phyloP scores from a whole-genome alignment of 2,329 filamentous ascomycete genomes.

The Aspergillus sp. region DNA sequence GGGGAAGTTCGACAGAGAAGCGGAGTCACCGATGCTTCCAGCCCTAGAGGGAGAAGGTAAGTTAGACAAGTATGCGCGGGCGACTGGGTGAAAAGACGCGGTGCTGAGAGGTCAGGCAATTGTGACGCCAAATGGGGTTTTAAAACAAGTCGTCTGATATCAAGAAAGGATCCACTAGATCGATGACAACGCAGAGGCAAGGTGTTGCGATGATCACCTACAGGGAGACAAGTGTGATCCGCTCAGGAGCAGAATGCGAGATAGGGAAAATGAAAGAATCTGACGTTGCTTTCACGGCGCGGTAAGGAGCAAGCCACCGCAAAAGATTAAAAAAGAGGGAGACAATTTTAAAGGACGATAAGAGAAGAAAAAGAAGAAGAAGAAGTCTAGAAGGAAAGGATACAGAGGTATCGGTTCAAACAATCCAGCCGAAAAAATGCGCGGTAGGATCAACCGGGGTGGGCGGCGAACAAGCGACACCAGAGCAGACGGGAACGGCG shows the following conservation, averaged over 20 bases:
- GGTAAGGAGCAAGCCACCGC: constrained; percentile 1
- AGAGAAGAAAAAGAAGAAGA: constrained; percentile 2
- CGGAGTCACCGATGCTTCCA: not conserved
- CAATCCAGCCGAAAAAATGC: constrained; percentile 18
- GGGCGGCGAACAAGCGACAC: constrained; percentile 21
- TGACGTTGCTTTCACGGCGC: constrained; percentile 11
- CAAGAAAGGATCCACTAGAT: constrained; percentile 4
- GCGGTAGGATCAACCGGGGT: constrained; percentile 19
- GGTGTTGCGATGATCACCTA: constrained; percentile 7
- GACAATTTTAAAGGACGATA: not conserved
- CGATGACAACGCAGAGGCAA: constrained; percentile 8
- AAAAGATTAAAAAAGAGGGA: not conserved
- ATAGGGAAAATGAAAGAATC: constrained; percentile 13
- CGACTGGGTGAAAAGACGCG: not conserved
- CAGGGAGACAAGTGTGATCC: constrained; percentile 12
- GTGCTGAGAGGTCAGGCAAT: not conserved
- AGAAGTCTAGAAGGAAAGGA: constrained; percentile 9
- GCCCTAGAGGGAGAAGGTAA: not conserved
- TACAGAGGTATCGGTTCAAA: constrained; percentile 9
- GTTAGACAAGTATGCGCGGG: constrained; percentile 10
- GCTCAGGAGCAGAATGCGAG: constrained; percentile 13
- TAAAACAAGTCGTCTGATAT: constrained; percentile 4
- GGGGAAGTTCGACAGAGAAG: constrained; percentile 6
- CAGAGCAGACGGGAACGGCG: constrained; percentile 21
- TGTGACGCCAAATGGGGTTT: constrained; percentile 3